Percentiles rank a stretch among this genome's conserved stretches.
phyloP scores from a whole-genome alignment of 108 stramenopile genomes.

The Pseudonitzschia pungens region DNA sequence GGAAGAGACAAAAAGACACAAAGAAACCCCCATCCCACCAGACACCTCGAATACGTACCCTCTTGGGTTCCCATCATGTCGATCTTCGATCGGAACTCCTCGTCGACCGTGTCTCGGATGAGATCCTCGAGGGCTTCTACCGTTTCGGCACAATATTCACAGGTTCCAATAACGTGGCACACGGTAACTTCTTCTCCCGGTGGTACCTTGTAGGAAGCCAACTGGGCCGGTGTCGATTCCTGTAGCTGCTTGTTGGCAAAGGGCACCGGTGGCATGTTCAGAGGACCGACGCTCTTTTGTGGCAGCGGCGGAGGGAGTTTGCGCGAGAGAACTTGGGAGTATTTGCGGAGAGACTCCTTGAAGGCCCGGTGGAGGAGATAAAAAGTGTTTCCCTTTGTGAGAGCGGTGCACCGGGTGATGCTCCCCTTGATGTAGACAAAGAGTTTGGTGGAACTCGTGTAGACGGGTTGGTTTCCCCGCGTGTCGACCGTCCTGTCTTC shows the following conservation, averaged over 20 bases:
- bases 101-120: slow-evolving; percentile 89
- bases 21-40: no score
- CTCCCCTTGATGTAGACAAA: slow-evolving; percentile 98
- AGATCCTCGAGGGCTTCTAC: slow-evolving; percentile 93
- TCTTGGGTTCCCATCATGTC: slow-evolving; percentile 88
- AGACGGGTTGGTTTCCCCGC: slow-evolving; percentile 91
- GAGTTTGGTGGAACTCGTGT: slow-evolving; percentile 87
- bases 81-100: slow-evolving; percentile 73
- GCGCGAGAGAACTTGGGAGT: slow-evolving; percentile 77
- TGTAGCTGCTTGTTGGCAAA: slow-evolving; percentile 44
- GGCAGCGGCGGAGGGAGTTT: slow-evolving; percentile 66
- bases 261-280: slow-evolving; percentile 38
- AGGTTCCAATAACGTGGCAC: slow-evolving; percentile 95
- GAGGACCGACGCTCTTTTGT: slow-evolving; percentile 38
- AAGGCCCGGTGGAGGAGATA: slow-evolving; percentile 89
- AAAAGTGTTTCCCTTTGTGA: slow-evolving; percentile 95
- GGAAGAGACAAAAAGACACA: neutral
- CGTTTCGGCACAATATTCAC: slow-evolving; percentile 97
- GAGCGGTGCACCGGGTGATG: slow-evolving; percentile 89
- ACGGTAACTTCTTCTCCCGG: slow-evolving; percentile 85
- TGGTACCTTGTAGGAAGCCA: slow-evolving; percentile 63
- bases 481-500: slow-evolving; percentile 86
- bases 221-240: slow-evolving; percentile 22
- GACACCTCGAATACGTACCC: no score
- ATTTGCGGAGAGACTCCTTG: slow-evolving; percentile 79